Conservation (phyloP, 169 alveolate species). For the Eimeria necatrix region DNA sequence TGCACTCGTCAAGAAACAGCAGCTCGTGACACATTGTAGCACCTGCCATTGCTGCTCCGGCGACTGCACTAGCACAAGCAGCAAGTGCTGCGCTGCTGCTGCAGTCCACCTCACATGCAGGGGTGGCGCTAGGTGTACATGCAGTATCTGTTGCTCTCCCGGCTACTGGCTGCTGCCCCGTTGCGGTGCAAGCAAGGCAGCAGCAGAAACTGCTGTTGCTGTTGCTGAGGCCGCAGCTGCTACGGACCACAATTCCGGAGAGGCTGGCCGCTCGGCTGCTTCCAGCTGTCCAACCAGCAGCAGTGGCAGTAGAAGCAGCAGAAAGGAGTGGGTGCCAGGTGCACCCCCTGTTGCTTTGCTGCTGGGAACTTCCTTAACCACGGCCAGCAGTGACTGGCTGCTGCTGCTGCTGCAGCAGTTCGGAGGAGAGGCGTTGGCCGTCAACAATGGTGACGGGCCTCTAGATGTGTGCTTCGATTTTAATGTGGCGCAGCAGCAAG, state of each 20-base stretch:
- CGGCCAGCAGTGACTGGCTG: conserved; percentile 65
- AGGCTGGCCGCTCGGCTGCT: not conserved
- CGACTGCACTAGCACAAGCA: conserved; percentile 18
- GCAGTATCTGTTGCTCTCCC: conserved; percentile 12
- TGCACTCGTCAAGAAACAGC: not conserved
- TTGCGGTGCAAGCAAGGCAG: not conserved
- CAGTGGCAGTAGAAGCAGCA: conserved; percentile 9
- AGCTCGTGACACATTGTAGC: not conserved
- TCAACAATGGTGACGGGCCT: conserved; percentile 47
- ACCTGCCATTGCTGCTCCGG: not conserved
- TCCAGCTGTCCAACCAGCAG: not conserved
- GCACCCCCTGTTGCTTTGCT: conserved; percentile 29
- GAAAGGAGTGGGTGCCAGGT: conserved; percentile 30
- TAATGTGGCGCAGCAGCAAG: conserved; percentile 27
- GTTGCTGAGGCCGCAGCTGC: not conserved
- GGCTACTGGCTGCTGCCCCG: conserved; percentile 41
- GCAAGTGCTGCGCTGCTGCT: conserved; percentile 20
- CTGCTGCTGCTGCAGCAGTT: conserved; percentile 67
- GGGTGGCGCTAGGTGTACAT: conserved; percentile 42
- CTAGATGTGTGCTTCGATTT: conserved; percentile 9
- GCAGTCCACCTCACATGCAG: conserved; percentile 34
- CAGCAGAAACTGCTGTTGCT: not conserved
- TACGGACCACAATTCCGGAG: too few species aligned
- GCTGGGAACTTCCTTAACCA: conserved; percentile 20
- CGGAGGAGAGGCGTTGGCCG: not conserved